Conservation (phyloP, 2,329 filamentous ascomycete species). For the Aotearoamyces nothofagi region DNA sequence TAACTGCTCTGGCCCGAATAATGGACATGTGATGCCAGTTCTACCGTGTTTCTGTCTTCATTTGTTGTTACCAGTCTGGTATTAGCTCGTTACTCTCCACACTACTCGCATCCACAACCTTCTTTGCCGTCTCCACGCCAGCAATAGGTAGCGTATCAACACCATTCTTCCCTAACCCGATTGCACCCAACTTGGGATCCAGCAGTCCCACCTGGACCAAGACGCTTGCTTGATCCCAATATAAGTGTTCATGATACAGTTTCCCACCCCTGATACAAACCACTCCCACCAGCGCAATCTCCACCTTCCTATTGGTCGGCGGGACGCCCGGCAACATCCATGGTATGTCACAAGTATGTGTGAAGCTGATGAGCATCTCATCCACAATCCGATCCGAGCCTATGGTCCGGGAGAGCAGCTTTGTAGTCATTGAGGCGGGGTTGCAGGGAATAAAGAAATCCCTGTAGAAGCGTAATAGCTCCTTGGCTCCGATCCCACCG, state of each 20-base stretch:
- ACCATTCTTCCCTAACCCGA: constrained; percentile 6
- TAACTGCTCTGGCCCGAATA: no score
- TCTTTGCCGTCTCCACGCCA: constrained; percentile 8
- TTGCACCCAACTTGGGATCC: constrained; percentile 4
- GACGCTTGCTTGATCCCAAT: constrained; percentile 52
- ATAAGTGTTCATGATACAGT: constrained; percentile 50
- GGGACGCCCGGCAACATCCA: constrained; percentile 47
- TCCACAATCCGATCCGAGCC: constrained; percentile 50
- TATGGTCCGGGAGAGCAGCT: constrained; percentile 48
- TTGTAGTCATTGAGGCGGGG: constrained; percentile 40
- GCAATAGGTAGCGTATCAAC: constrained; percentile 8
- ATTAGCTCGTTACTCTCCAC: background rate
- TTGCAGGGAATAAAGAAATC: constrained; percentile 50
- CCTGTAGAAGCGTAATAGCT: constrained; percentile 46
- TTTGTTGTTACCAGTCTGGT: background rate
- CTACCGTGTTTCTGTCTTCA: no score
- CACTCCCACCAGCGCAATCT: constrained; percentile 40
- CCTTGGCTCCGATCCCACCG: constrained; percentile 44
- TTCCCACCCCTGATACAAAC: constrained; percentile 49
- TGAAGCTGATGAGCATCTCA: constrained; percentile 43
- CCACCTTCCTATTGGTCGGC: constrained; percentile 34
- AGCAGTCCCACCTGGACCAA: constrained; percentile 46
- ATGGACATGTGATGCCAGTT: no score
- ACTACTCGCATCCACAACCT: background rate
- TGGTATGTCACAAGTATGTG: constrained; percentile 38